Percentiles rank a stretch among this genome's conserved stretches.
phyloP scores from a whole-genome alignment of 1,284 basidiomycete species.

The Garcileccinum viscosum region DNA sequence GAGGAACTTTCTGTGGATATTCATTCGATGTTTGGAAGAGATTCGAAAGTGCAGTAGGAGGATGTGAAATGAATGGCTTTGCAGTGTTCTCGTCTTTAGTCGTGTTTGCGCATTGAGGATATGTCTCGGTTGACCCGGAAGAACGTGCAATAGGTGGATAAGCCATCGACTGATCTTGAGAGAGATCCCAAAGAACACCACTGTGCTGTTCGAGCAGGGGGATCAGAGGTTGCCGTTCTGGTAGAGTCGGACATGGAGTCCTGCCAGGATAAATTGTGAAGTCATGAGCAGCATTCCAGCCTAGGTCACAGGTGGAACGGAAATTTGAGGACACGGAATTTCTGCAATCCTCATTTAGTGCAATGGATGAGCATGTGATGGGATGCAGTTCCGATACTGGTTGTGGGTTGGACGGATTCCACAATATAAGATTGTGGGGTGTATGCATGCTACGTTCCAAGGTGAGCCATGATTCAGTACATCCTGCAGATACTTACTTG shows the following conservation, averaged over 20 bases:
- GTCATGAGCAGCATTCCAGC: background rate
- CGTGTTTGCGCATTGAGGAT: background rate
- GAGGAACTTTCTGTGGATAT: background rate
- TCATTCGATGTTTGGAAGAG: too few relatives aligned
- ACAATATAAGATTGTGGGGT: background rate
- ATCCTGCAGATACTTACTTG: background rate
- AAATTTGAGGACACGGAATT: too few relatives aligned
- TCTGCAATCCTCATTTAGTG: background rate
- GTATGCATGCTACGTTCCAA: background rate
- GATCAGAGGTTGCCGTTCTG: background rate
- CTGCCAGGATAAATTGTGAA: background rate
- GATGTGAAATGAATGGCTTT: background rate
- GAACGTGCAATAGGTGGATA: background rate
- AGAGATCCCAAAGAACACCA: background rate
- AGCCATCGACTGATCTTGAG: background rate
- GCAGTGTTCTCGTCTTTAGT: background rate
- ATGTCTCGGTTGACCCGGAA: background rate
- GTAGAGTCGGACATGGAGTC: background rate
- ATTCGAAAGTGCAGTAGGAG: background rate
- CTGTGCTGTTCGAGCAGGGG: background rate
- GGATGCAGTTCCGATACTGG: too few relatives aligned
- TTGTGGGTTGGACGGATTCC: background rate
- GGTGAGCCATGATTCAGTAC: background rate
- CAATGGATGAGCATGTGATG: background rate
- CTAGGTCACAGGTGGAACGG: background rate